Conservation (phyloP, 176 grass and related monocot genomes). For the Musa beccarii region DNA sequence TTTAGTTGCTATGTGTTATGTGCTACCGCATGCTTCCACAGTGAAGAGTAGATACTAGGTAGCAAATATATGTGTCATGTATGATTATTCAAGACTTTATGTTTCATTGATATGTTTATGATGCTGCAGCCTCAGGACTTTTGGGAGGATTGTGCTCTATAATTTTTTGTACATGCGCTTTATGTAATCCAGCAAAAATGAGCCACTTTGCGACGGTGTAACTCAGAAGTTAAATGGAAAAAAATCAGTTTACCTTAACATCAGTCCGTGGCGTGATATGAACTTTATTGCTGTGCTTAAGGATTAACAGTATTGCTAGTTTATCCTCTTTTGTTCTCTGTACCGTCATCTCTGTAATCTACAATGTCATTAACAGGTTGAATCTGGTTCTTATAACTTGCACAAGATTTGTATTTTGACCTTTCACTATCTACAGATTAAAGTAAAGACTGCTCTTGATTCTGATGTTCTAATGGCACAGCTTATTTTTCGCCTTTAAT, state of each 20-base stretch:
- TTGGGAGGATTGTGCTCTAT: background rate
- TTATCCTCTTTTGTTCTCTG: background rate
- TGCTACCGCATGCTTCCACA: background rate
- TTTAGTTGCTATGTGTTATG: background rate
- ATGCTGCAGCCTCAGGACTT: background rate
- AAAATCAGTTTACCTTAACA: background rate
- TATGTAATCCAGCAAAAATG: background rate
- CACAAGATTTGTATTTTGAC: too few relatives aligned
- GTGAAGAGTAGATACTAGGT: background rate
- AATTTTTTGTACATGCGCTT: background rate
- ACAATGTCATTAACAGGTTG: background rate
- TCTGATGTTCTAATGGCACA: too few relatives aligned
- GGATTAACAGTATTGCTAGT: background rate
- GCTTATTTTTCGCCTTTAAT: too few relatives aligned
- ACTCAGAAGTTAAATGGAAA: background rate
- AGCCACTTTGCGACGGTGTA: background rate
- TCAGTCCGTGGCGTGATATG: background rate
- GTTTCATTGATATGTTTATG: constrained; percentile 2
- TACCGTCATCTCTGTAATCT: background rate
- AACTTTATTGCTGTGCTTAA: too few relatives aligned
- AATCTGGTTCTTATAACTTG: too few relatives aligned
- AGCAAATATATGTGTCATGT: background rate
- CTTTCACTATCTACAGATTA: too few relatives aligned
- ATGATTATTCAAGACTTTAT: background rate
- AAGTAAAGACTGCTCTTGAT: too few relatives aligned